Evolutionary conservation across 1,139 yeast species (phyloP).

Genomic region (Dujonia santamariae): DNA sequence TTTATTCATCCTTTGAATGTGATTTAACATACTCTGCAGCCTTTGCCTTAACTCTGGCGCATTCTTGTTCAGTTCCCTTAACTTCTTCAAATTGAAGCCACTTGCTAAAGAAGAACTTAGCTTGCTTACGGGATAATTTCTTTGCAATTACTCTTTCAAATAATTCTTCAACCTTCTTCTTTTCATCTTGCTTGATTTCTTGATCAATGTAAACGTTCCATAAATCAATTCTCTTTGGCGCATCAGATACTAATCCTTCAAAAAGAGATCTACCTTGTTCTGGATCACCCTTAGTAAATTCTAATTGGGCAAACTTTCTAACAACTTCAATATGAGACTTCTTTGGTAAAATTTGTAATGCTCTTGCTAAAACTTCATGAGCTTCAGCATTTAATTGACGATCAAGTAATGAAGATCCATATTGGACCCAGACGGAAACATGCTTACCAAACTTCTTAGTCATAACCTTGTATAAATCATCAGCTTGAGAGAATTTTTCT

Average conservation of each 20-base stretch:
- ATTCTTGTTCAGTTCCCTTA: constrained; percentile 63
- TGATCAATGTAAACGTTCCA: constrained; percentile 96
- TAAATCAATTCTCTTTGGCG: constrained; percentile 86
- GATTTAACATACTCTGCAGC: constrained; percentile 72
- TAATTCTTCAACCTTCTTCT: constrained; percentile 65
- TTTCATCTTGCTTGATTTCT: constrained; percentile 66
- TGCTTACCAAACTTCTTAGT: constrained; percentile 79
- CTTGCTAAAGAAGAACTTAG: constrained; percentile 90
- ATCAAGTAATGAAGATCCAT: constrained; percentile 72
- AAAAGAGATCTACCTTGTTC: constrained; percentile 94
- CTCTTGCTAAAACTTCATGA: constrained; percentile 66
- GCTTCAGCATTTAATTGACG: constrained; percentile 57
- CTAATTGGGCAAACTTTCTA: constrained; percentile 84
- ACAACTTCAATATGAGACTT: constrained; percentile 79
- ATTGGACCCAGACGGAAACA: constrained; percentile 72
- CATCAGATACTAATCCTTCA: constrained; percentile 87
- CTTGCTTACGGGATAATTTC: constrained; percentile 85
- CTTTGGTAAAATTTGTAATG: constrained; percentile 71
- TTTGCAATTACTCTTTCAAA: constrained; percentile 74
- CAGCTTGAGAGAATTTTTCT: constrained; percentile 70
- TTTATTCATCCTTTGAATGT: constrained; percentile 13
- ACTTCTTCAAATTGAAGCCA: constrained; percentile 83
- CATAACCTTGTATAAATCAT: constrained; percentile 59
- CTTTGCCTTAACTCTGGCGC: constrained; percentile 85
- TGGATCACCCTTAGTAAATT: constrained; percentile 79